phyloP scores from a whole-genome alignment of 306 rosid genomes.

The Inga laurina region DNA sequence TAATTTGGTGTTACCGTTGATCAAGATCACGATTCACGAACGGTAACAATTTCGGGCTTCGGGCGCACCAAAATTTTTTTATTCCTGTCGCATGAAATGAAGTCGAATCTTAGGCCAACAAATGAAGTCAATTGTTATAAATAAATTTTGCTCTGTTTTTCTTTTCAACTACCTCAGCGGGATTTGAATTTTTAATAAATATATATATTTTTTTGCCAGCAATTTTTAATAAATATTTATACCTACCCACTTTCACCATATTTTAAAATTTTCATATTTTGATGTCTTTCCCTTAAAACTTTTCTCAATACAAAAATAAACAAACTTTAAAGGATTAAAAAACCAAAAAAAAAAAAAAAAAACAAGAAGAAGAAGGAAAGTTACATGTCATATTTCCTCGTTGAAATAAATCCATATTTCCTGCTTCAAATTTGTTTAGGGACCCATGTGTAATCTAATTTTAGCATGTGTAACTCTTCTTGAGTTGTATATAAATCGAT shows the following conservation, averaged over 20 bases:
- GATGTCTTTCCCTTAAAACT: too few species aligned
- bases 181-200: background rate
- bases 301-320: too few species aligned
- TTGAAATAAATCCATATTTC: background rate
- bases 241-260: background rate
- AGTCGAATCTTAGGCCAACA: background rate
- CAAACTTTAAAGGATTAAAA: too few species aligned
- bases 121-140: background rate
- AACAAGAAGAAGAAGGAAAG: too few species aligned
- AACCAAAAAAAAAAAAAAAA: too few species aligned
- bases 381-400: background rate
- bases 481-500: too few species aligned
- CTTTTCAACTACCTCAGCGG: background rate
- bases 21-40: background rate
- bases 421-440: too few species aligned
- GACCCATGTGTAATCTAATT: too few species aligned
- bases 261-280: background rate
- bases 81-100: background rate
- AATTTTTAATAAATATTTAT: background rate
- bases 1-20: background rate
- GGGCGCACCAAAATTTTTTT: background rate
- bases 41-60: background rate
- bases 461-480: too few species aligned
- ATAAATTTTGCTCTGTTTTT: background rate
- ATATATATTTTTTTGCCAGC: too few species aligned